Evolutionary conservation across 164 flowering plant genomes (phyloP), one percentile per base, ranked within the genome.

Genomic region (Nymphaea colorata): DNA sequence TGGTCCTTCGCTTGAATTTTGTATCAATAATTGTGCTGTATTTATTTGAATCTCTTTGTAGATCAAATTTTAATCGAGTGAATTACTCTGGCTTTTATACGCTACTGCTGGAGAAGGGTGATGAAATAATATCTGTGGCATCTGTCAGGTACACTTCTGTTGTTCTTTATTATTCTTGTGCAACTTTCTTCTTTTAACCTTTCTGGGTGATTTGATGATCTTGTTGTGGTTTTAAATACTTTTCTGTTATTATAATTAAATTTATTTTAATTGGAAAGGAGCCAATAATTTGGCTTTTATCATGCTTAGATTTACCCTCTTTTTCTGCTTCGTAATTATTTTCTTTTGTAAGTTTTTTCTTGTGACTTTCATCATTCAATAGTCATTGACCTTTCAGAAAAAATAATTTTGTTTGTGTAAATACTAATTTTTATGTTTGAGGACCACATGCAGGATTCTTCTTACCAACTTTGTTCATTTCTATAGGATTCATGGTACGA

Each of bases 71-170:
- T 71, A 84, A 75, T 73, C 77, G 99, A 73, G 77, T 95, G 65
- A 84, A 86, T 64, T 95, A 78, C 64, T 70, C 86, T 81, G 93
- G 97, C 64, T 95, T 92, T 75, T 87, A 85, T 70, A 84, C 98
- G 68, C 82, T 74, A 65, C 74, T 95, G 69, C 69, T 95, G 79
- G 98, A 95, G 81, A 91, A 80, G 71, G 91, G 91, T 70, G 99
- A 95, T 79, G 99, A 95, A 76, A 81, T 92, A 47, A 80, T 92
- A 59, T 84, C 86, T 47, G 98, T 90, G 36, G 99, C 99, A 71
- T 89, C 96, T 65, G 80, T 95, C 84, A 92, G 99, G 99, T 95
- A 82, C 45, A 3, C 16, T 67, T 47, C 64, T 62, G 64, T 64
- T 16, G 5, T 4, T 64, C 8, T 64, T 64, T 42, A 10, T 41